phyloP scores from a whole-genome alignment of 495 filamentous ascomycete species.

The Annulohypoxylon moriforme region DNA sequence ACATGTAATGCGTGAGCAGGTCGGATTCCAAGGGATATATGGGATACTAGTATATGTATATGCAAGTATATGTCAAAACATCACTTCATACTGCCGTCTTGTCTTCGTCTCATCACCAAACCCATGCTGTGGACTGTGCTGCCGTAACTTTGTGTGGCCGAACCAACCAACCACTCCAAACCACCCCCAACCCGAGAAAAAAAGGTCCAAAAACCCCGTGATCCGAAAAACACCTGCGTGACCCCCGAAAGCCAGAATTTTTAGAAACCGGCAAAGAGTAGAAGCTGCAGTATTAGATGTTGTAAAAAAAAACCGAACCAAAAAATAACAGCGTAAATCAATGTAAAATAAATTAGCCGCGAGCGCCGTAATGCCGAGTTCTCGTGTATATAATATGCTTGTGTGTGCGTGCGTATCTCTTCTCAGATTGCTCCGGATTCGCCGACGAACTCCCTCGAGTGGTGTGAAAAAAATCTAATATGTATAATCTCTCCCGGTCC shows the following conservation, averaged over 20 bases:
- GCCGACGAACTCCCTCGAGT: conserved; percentile 13
- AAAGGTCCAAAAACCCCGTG: background rate
- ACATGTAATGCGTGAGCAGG: conserved; percentile 11
- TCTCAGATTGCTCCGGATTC: conserved; percentile 21
- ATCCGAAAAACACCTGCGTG: background rate
- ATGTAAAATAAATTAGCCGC: background rate
- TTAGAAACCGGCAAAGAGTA: background rate
- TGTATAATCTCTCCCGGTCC: background rate
- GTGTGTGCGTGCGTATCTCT: background rate
- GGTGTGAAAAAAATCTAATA: background rate
- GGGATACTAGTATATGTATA: background rate
- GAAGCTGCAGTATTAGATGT: background rate
- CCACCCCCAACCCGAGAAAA: no score
- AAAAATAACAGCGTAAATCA: background rate
- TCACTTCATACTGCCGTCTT: conserved; percentile 19
- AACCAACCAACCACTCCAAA: background rate
- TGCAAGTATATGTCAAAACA: conserved; percentile 7
- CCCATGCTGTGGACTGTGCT: background rate
- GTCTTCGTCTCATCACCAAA: background rate
- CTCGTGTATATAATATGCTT: conserved; percentile 19
- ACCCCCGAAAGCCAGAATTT: background rate
- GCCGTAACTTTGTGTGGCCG: background rate
- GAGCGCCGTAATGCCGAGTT: conserved; percentile 2
- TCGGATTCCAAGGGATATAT: background rate
- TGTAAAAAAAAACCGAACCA: background rate